phyloP scores from a whole-genome alignment of 2,329 filamentous ascomycete genomes.

The Colletotrichum falcatum region DNA sequence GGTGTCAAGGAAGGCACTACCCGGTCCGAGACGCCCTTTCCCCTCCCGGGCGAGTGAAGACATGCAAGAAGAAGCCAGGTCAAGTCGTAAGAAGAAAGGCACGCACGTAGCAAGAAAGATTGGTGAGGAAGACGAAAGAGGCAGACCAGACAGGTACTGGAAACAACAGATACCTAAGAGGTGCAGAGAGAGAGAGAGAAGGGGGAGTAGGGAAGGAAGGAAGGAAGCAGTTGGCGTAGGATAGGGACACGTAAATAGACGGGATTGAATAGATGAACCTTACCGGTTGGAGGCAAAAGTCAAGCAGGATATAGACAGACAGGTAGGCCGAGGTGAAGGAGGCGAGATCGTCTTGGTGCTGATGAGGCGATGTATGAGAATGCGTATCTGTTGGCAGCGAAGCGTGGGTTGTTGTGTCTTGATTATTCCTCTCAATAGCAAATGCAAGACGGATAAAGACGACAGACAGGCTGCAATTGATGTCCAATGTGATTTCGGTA shows the following conservation, averaged over 20 bases:
- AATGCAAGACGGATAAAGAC: conserved; percentile 23
- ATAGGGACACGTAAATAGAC: background rate
- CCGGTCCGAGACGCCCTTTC: background rate
- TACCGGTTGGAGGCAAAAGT: background rate
- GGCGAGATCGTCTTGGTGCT: background rate
- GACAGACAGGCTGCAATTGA: background rate
- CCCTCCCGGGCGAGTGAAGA: background rate
- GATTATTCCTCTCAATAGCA: conserved; percentile 21
- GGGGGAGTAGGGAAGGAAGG: background rate
- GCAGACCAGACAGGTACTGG: background rate
- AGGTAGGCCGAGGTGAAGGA: background rate
- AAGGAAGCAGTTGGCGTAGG: background rate
- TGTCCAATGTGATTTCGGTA: background rate
- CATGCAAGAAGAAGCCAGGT: background rate
- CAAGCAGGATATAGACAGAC: background rate
- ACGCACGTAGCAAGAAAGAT: background rate
- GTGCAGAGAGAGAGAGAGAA: background rate
- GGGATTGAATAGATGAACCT: background rate
- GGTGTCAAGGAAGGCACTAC: conserved; percentile 6
- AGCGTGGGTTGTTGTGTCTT: conserved; percentile 15
- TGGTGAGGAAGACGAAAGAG: background rate
- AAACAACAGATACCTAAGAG: background rate
- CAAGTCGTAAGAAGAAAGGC: background rate
- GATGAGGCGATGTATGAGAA: background rate
- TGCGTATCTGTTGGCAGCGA: conserved; percentile 4